Evolutionary conservation across 495 filamentous ascomycete species (phyloP), one percentile per base, ranked within the genome.

Genomic region (Xylaria grammica): DNA sequence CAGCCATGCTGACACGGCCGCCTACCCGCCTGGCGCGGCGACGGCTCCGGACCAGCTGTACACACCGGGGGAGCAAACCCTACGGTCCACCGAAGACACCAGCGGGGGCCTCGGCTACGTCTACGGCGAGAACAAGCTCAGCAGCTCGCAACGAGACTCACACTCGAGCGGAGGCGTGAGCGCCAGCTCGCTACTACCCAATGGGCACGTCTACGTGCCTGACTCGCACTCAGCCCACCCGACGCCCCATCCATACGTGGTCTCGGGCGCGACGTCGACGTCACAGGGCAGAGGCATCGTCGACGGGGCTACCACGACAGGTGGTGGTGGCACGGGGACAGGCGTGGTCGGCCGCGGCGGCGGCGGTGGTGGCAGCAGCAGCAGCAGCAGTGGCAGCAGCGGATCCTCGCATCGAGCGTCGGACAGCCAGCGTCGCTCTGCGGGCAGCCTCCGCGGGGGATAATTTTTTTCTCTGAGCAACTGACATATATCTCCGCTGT

Each of bases 381-480:
- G 62, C 19, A 11, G n/a, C 54, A 51, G 63, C 46, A 55, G 59
- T 49, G 54, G 61, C 45, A 65, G 53, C 64, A 57, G 52, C 54
- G 60, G 61, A 22, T 63, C 68, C 20, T 68, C 72, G 56, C 69
- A 68, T 65, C 61, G 67, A 58, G 60, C 71, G 36, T 50, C 67
- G 65, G 69, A 72, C 60, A 49, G 58, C 30, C 69, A 71, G 65
- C 65, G 72, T 42, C 63, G 69, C 65, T 74, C 72, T 65, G 72
- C 69, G 65, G 72, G 72, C 42, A 74, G 69, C 63, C 69, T 74
- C 60, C 72, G 72, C 63, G 69, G 72, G 60, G 66, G 61, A 56
- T 72, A 70, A 17, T 36, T 11, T 36, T n/a, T n/a, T n/a, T n/a
- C n/a, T n/a, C 3, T 42, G 3, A 11, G 40, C 13, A 10, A 3